Evolutionary conservation across 441 rosid genomes (phyloP).

Genomic region (Melastoma candidum): DNA sequence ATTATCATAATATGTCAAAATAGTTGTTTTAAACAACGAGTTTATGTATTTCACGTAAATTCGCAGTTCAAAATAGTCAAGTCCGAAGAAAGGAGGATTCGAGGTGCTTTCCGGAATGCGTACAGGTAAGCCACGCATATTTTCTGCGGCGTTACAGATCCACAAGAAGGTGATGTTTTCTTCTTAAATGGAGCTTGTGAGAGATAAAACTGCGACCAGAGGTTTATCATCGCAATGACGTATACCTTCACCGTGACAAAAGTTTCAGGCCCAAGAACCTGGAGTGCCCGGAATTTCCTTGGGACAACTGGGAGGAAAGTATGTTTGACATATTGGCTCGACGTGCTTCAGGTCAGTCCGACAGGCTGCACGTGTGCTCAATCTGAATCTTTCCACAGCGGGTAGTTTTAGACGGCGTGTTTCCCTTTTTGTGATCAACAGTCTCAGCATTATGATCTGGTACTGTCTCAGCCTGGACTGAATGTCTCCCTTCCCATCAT

Average conservation of each 20-base stretch:
- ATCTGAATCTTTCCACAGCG: background rate
- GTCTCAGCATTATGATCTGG: conserved; percentile 89
- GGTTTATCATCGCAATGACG: conserved; percentile 40
- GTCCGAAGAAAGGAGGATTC: conserved; percentile 62
- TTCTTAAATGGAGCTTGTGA: background rate
- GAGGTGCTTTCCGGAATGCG: conserved; percentile 79
- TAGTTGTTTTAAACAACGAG: no score
- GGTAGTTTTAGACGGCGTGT: background rate
- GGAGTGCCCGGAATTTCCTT: conserved; percentile 94
- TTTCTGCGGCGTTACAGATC: no score
- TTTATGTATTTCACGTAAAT: no score
- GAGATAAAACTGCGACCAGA: conserved; percentile 2
- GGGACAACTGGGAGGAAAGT: conserved; percentile 49
- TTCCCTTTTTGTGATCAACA: conserved; percentile 17
- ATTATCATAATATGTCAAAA: no score
- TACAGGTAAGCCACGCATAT: conserved; percentile 36
- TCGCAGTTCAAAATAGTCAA: conserved; percentile 25
- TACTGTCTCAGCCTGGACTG: conserved; percentile 10
- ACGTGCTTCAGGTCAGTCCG: conserved; percentile 69
- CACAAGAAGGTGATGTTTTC: no score
- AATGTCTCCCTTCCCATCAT: no score
- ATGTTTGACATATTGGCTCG: conserved; percentile 86
- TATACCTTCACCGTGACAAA: conserved; percentile 69
- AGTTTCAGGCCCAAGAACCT: conserved; percentile 69
- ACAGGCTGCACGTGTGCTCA: background rate